A percentile compares a stretch with the other conserved stretches of the same genome.
Conservation (phyloP, 2,329 filamentous ascomycete genomes). For the Xylaria sp. region DNA sequence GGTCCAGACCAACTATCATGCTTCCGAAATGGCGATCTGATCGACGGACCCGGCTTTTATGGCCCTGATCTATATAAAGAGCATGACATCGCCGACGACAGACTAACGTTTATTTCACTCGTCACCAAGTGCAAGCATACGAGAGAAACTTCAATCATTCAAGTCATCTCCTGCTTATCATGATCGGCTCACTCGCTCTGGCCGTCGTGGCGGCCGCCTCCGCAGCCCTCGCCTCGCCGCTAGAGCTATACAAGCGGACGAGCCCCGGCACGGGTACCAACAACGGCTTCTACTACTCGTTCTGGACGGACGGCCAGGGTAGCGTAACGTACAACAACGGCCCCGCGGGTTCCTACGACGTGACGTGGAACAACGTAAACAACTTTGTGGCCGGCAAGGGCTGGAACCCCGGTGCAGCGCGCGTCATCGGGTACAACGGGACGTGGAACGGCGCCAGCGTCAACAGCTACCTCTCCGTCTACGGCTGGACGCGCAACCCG, state of each 20-base stretch:
- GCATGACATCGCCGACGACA: not conserved
- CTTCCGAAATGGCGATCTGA: not conserved
- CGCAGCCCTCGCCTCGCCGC: constrained; percentile 37
- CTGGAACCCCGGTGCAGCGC: constrained; percentile 55
- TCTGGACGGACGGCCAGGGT: constrained; percentile 68
- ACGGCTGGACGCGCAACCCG: constrained; percentile 54
- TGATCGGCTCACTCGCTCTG: constrained; percentile 36
- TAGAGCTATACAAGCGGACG: constrained; percentile 43
- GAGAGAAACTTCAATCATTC: constrained; percentile 7
- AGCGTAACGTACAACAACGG: constrained; percentile 68
- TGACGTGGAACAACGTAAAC: constrained; percentile 60
- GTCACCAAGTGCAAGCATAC: constrained; percentile 10
- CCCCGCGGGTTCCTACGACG: constrained; percentile 61
- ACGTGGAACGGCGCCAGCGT: constrained; percentile 49
- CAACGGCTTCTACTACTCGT: constrained; percentile 71
- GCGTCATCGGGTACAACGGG: constrained; percentile 49
- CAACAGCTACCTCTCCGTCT: constrained; percentile 59
- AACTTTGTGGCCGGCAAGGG: constrained; percentile 65
- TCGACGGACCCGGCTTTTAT: not conserved
- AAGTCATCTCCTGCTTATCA: constrained; percentile 7
- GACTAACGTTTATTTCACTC: not conserved
- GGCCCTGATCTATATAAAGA: constrained; percentile 25
- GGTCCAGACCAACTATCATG: constrained; percentile 1
- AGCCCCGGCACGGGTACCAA: constrained; percentile 47
- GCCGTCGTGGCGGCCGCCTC: constrained; percentile 30